Percentiles rank a stretch among this genome's conserved stretches.
Conservation (phyloP, 495 filamentous ascomycete species). For the Margaritispora aquatica region DNA sequence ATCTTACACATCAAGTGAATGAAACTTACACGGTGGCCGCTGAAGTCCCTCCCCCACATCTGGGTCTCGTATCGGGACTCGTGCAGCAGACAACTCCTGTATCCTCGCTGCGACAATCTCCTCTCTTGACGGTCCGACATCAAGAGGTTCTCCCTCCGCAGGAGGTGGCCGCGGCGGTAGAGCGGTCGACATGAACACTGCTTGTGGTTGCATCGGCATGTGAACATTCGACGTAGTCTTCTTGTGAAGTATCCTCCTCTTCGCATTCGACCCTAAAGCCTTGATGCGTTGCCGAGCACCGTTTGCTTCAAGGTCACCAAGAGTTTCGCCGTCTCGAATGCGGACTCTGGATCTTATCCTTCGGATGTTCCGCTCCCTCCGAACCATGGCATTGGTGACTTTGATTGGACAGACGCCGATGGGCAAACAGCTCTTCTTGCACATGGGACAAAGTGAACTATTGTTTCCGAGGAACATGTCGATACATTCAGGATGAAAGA, state of each 20-base stretch:
- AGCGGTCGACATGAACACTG: constrained; percentile 2
- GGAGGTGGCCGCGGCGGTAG: background rate
- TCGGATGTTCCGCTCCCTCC: constrained; percentile 56
- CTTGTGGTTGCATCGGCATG: constrained; percentile 9
- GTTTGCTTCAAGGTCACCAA: background rate
- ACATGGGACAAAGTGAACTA: constrained; percentile 80
- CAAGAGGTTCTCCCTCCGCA: background rate
- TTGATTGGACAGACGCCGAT: constrained; percentile 54
- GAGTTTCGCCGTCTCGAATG: constrained; percentile 6
- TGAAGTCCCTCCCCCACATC: constrained; percentile 6
- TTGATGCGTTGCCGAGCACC: background rate
- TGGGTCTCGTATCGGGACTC: constrained; percentile 9
- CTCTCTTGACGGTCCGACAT: background rate
- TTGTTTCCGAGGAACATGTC: constrained; percentile 65
- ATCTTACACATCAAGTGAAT: background rate
- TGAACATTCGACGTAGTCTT: background rate
- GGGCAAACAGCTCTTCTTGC: constrained; percentile 71
- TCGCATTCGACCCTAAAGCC: background rate
- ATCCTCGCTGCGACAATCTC: constrained; percentile 12
- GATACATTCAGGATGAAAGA: constrained; percentile 87
- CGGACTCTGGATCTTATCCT: constrained; percentile 30
- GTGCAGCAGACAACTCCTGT: constrained; percentile 9
- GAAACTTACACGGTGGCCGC: constrained; percentile 12
- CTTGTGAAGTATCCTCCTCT: background rate
- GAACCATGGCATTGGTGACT: constrained; percentile 80